A percentile compares a stretch with the other conserved stretches of the same genome.
These are phyloP conservation scores for Aspergillus sp. DNA, from an alignment of 2,329 filamentous ascomycete species.

Conservation along the genomic window DNA sequence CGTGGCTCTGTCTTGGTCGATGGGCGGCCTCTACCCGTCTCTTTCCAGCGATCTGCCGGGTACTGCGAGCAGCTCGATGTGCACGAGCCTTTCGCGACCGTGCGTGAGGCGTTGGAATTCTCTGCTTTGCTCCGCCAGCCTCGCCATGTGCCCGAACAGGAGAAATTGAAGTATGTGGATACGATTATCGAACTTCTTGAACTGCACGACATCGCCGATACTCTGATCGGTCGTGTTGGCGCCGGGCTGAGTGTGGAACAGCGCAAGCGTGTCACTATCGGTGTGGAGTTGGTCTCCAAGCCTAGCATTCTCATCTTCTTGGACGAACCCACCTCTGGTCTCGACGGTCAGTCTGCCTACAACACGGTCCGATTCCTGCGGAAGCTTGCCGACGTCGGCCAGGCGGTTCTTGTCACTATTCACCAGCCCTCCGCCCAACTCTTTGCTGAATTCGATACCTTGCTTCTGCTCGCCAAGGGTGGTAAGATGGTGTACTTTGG, in stretches of 20 bases:
- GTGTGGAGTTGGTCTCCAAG: constrained; percentile 69
- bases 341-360: constrained; percentile 67
- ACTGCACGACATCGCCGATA: constrained; percentile 63
- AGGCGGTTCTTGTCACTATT: constrained; percentile 70
- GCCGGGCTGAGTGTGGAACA: constrained; percentile 61
- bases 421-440: constrained; percentile 67
- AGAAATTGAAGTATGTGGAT: constrained; percentile 66
- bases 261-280: constrained; percentile 68
- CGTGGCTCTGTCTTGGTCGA: constrained; percentile 66
- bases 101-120: constrained; percentile 66
- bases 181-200: constrained; percentile 64
- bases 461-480: constrained; percentile 64
- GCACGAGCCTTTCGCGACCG: constrained; percentile 65
- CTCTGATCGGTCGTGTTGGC: constrained; percentile 52
- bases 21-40: constrained; percentile 57
- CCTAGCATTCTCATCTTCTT: constrained; percentile 67
- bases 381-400: constrained; percentile 63
- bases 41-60: constrained; percentile 66
- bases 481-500: constrained; percentile 74
- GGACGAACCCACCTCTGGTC: constrained; percentile 68
- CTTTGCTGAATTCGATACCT: constrained; percentile 69
- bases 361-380: constrained; percentile 66
- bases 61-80: constrained; percentile 70
- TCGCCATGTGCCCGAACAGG: constrained; percentile 49
- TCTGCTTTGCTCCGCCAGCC: constrained; percentile 63